These are phyloP conservation scores for Primulina huaijiensis DNA, from an alignment of 257 asterid species.

Conservation along the genomic window DNA sequence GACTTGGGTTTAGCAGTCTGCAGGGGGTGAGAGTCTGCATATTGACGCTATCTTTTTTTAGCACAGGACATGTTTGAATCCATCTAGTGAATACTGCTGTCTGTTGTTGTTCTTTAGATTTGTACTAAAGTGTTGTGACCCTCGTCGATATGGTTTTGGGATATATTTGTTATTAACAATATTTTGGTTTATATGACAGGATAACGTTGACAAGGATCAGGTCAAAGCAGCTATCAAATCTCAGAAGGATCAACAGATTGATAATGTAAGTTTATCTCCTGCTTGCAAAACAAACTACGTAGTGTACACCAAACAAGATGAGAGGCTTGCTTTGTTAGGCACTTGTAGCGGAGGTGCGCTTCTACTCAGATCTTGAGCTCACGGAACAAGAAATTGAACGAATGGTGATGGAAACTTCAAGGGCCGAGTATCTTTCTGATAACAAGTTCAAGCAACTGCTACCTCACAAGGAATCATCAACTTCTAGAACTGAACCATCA, in stretches of 20 bases:
- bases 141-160: neutral
- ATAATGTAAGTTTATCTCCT: slow-evolving; percentile 47
- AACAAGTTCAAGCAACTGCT: slow-evolving; percentile 64
- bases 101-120: neutral
- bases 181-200: slow-evolving; percentile 38
- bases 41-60: neutral
- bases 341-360: slow-evolving; percentile 95
- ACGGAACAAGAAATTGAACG: slow-evolving; percentile 96
- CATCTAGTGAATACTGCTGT: neutral
- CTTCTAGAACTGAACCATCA: slow-evolving; percentile 93
- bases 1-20: slow-evolving; percentile 88
- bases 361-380: slow-evolving; percentile 94
- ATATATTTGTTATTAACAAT: neutral
- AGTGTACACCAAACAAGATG: slow-evolving; percentile 12
- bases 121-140: neutral
- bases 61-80: neutral
- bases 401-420: slow-evolving; percentile 97
- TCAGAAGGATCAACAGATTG: slow-evolving; percentile 98
- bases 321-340: slow-evolving; percentile 47
- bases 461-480: slow-evolving; percentile 67
- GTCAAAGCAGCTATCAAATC: slow-evolving; percentile 97
- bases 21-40: slow-evolving; percentile 65
- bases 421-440: slow-evolving; percentile 79
- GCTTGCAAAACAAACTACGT: slow-evolving; percentile 2
- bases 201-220: slow-evolving; percentile 71